These are phyloP conservation scores for Mycena chlorophos DNA, from an alignment of 768 basidiomycete genomes.

Conservation along the genomic window DNA sequence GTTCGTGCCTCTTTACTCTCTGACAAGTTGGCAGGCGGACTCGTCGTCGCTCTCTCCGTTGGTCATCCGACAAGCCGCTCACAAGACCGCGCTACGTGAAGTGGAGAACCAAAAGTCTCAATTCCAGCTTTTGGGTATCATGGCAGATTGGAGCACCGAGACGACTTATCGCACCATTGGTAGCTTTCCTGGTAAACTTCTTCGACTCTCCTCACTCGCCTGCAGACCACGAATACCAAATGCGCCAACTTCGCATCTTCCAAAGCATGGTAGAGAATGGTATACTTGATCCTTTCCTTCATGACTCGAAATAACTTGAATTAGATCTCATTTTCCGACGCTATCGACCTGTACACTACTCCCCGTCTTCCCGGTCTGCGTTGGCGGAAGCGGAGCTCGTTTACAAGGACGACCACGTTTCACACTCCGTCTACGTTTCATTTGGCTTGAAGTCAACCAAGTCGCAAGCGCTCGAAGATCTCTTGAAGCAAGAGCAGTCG, in stretches of 20 bases:
- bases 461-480: constrained; percentile 33
- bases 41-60: constrained; percentile 54
- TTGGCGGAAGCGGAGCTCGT: constrained; percentile 92
- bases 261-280: constrained; percentile 87
- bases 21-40: constrained; percentile 36
- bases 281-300: constrained; percentile 26
- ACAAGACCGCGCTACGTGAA: constrained; percentile 69
- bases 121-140: constrained; percentile 80
- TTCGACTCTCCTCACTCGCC: background rate
- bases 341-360: constrained; percentile 90
- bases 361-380: constrained; percentile 91
- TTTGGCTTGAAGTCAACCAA: constrained; percentile 52
- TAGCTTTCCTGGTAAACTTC: constrained; percentile 29
- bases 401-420: constrained; percentile 87
- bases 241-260: constrained; percentile 84
- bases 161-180: constrained; percentile 87
- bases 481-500: constrained; percentile 24
- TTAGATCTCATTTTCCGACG: constrained; percentile 81
- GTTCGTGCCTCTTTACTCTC: background rate
- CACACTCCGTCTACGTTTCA: constrained; percentile 82
- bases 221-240: constrained; percentile 83
- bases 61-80: constrained; percentile 69
- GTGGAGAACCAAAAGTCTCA: constrained; percentile 76
- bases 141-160: constrained; percentile 82
- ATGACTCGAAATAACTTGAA: background rate